Conservation (phyloP, 176 grass and related monocot genomes). For the Oryza coarctata region DNA sequence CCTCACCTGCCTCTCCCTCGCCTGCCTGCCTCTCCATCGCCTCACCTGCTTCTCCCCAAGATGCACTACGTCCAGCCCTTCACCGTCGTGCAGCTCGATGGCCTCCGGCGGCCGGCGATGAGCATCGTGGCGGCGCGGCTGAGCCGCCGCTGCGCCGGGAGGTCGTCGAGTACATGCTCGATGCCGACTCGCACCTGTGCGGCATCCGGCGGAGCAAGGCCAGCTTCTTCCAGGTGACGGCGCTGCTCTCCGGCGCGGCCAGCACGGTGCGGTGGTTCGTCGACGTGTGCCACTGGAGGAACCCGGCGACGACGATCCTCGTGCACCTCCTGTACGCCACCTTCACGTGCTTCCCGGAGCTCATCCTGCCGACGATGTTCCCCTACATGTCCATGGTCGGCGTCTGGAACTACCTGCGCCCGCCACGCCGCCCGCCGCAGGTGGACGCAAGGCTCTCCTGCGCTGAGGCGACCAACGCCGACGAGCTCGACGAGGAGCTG, state of each 20-base stretch:
- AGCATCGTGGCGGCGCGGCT: slow-evolving; percentile 55
- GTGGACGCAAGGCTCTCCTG: slow-evolving; percentile 64
- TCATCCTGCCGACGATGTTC: slow-evolving; percentile 60
- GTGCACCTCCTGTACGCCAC: slow-evolving; percentile 56
- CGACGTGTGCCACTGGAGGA: slow-evolving; percentile 65
- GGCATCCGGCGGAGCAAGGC: slow-evolving; percentile 84
- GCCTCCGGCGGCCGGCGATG: slow-evolving; percentile 61
- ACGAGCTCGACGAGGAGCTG: slow-evolving; percentile 82
- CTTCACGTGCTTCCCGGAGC: slow-evolving; percentile 65
- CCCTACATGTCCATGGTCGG: slow-evolving; percentile 56
- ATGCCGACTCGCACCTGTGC: slow-evolving; percentile 63
- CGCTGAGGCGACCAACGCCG: slow-evolving; percentile 44
- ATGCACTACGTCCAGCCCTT: slow-evolving; percentile 64
- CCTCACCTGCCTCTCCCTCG: slow-evolving; percentile 61
- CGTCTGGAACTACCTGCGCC: slow-evolving; percentile 52
- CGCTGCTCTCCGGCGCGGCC: slow-evolving; percentile 45
- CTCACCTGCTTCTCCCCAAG: slow-evolving; percentile 71
- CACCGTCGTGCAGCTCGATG: slow-evolving; percentile 50
- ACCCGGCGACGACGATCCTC: slow-evolving; percentile 51
- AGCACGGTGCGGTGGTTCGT: slow-evolving; percentile 47
- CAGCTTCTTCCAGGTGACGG: slow-evolving; percentile 60
- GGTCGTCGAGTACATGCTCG: slow-evolving; percentile 80
- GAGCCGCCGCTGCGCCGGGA: slow-evolving; percentile 63
- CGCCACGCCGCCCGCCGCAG: slow-evolving; percentile 48
- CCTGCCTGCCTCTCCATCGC: slow-evolving; percentile 45